Base-by-base conservation (phyloP, 352 stramenopile genomes). In the Hyaloperonospora brassicae region DNA sequence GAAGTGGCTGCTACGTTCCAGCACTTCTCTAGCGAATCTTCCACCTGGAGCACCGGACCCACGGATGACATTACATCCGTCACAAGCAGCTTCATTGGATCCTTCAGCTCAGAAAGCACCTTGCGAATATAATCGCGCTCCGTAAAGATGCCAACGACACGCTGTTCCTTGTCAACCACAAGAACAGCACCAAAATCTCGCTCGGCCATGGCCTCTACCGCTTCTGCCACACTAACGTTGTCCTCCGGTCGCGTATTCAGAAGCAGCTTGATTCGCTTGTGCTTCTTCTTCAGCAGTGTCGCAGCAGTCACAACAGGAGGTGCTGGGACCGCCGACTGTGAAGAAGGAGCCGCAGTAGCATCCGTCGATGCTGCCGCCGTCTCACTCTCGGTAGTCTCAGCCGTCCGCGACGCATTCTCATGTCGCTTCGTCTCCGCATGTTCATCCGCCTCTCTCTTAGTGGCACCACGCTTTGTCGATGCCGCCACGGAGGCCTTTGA, bases 101-200 rank as follows among this genome's bases (percentile, higher is more conserved):
- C 78, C 34, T 84, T 68, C 24, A 89, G 84, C 34, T 78, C 64
- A 43, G 85, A 83, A 34, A 90, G 46, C 36, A 90, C 79, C 50
- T 89, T 89, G 40, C 76, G 74, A 55, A 93, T 59, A 66, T 93
- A 93, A 59, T 93, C 82, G 13, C 80, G 79, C 61, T 93, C 82
- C 9, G 79, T 93, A 56, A 93, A 93, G 49, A 93, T 93, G 14
- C 82, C 82, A 13, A 85, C 59, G 30, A 93, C 79, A 38, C 74
- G 77, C 61, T 90, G 79, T 17, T 89, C 80, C 59, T 93, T 87
- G 64, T 93, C 82, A 8, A 93, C 81, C 7, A 93, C 62, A 11
- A 93, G 57, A 41, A 93, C 82, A 0, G 82, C 70, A n/a, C 82
- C 82, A 62, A 93, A 93, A 58, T 93, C 73, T 54, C 85, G 72